Conservation (phyloP, 2,329 filamentous ascomycete species). For the Arthrinium phaeospermum region DNA sequence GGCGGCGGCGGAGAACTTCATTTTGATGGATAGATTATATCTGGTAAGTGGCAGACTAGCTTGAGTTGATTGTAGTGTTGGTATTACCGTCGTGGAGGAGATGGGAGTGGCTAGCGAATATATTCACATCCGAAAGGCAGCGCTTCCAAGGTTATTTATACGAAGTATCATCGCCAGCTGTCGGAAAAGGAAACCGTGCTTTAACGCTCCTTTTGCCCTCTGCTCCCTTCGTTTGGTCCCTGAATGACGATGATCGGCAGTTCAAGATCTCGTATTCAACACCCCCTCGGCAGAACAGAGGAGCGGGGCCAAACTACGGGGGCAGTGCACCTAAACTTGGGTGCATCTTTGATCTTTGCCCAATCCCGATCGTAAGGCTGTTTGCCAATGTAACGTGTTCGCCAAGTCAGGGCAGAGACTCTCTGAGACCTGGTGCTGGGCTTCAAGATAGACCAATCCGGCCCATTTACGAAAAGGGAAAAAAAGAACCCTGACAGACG, state of each 20-base stretch:
- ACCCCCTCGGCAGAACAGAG: not conserved
- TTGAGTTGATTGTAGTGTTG: not conserved
- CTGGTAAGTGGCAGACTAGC: not conserved
- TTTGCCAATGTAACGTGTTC: constrained; percentile 8
- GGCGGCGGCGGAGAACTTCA: constrained; percentile 1
- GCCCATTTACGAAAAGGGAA: not conserved
- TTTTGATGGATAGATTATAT: not conserved
- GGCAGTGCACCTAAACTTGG: not conserved
- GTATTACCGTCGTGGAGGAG: not conserved
- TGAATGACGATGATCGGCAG: constrained; percentile 9
- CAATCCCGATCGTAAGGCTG: not conserved
- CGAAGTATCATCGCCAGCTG: not conserved
- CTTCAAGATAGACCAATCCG: not conserved
- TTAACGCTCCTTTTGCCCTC: not conserved
- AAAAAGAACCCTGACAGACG: not conserved
- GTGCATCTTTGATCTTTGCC: not conserved
- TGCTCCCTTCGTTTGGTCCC: not conserved
- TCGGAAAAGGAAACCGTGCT: not conserved
- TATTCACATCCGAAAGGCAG: not conserved
- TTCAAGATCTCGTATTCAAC: constrained; percentile 8
- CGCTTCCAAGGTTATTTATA: not conserved
- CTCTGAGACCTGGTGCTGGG: not conserved
- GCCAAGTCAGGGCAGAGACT: not conserved
- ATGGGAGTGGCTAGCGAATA: not conserved
- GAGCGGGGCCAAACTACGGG: not conserved